Percentiles rank a stretch among this genome's conserved stretches.
Evolutionary conservation across 1,139 yeast genomes (phyloP).

Genomic region (Kodamaea suecica): DNA sequence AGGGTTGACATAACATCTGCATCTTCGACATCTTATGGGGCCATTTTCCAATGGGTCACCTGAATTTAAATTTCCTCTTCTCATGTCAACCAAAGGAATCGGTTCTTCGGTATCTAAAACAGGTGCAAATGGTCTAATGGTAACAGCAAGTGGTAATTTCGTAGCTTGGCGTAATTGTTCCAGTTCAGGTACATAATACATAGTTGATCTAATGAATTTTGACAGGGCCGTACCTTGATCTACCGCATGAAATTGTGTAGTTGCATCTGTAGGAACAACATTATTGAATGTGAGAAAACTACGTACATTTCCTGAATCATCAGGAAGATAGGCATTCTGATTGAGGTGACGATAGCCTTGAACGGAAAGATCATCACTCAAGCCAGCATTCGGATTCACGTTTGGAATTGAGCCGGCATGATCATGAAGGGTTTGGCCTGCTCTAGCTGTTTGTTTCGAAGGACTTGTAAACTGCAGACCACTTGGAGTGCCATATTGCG

Average conservation of each 20-base stretch:
- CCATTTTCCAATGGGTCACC: conserved; percentile 44
- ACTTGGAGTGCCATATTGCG: background rate
- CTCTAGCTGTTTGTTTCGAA: too few relatives aligned
- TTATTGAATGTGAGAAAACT: conserved; percentile 69
- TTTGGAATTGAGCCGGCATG: too few relatives aligned
- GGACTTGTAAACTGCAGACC: background rate
- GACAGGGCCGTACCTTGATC: conserved; percentile 90
- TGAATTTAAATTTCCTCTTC: conserved; percentile 17
- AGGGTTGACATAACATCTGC: conserved; percentile 88
- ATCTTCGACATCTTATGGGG: conserved; percentile 87
- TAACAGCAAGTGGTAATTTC: conserved; percentile 75
- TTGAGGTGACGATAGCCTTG: conserved; percentile 53
- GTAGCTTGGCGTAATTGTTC: conserved; percentile 70
- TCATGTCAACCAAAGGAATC: conserved; percentile 68
- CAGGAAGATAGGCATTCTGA: conserved; percentile 45
- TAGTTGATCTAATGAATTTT: conserved; percentile 69
- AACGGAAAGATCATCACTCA: conserved; percentile 41
- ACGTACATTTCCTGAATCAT: conserved; percentile 26
- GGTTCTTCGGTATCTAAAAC: conserved; percentile 45
- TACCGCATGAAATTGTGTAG: conserved; percentile 62
- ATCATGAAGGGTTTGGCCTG: background rate
- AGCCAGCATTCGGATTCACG: too few relatives aligned
- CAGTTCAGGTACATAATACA: conserved; percentile 80
- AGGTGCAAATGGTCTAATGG: conserved; percentile 83
- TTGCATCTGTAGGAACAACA: conserved; percentile 78